Evolutionary conservation across 108 stramenopile genomes (phyloP).

Genomic region (Pseudonitzschia multistriata): DNA sequence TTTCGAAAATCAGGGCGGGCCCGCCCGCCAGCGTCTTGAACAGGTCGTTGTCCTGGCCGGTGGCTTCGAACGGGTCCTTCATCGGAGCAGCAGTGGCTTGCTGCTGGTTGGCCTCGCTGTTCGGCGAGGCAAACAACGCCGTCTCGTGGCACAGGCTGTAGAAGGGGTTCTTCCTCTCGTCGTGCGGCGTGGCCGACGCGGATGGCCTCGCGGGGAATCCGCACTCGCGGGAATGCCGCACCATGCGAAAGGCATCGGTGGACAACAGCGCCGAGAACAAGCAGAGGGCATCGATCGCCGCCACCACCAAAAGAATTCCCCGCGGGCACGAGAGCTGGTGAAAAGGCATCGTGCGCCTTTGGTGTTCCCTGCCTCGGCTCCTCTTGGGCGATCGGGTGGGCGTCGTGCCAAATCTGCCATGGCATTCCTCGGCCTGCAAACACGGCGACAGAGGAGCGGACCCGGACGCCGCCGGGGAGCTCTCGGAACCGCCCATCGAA

Average conservation of each 20-base stretch:
- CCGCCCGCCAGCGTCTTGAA: conserved; percentile 59
- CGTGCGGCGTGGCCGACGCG: background rate
- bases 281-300: background rate
- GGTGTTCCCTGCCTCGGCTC: background rate
- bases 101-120: background rate
- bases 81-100: background rate
- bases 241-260: background rate
- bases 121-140: background rate
- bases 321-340: too few relatives aligned
- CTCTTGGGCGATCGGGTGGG: background rate
- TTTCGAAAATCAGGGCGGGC: conserved; percentile 65
- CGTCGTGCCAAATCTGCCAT: too few relatives aligned
- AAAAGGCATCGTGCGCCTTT: too few relatives aligned
- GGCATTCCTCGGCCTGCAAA: too few relatives aligned
- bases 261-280: background rate
- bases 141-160: too few relatives aligned
- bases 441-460: too few relatives aligned
- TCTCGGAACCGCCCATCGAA: too few relatives aligned
- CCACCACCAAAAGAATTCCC: background rate
- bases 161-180: background rate
- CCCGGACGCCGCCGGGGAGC: too few relatives aligned
- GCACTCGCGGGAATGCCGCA: too few relatives aligned
- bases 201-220: background rate
- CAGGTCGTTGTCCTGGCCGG: conserved; percentile 8
- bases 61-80: conserved; percentile 29